Evolutionary conservation across 164 flowering plant genomes (phyloP), one percentile per base, ranked within the genome.

Genomic region (Liriodendron chinense): DNA sequence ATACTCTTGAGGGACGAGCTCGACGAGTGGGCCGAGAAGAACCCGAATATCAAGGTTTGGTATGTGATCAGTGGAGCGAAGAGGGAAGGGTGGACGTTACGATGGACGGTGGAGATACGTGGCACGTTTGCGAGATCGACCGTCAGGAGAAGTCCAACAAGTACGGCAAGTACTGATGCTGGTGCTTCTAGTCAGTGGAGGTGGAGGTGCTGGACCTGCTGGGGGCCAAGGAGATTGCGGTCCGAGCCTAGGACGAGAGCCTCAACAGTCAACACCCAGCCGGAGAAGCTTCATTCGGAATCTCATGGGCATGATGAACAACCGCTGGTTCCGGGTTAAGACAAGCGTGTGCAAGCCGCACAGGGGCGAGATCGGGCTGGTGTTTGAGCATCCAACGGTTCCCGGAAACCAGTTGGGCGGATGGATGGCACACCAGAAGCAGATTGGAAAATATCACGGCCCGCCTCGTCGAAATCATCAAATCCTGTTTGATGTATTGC

Each of bases 151-250:
- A 86, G 84, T 89, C 94, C 8, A 96, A 73, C 90, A 90, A 85
- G 78, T 94, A 86, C 64, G 94, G 97, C 2, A 94, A 86, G 73
- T 91, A 85, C 80, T 96, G 98, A 97, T 96, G 99, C 83, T 96
- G 99, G 99, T 94, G 99, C 76, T 96, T 96, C 87, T 96, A 98
- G 99, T 89, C 90, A 0, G 78, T 96, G 14, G 97, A 94, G 76
- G 95, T 92, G 48, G 97, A 94, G 79, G 97, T 92, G 9, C 79
- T 94, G 5, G 88, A 89, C 80, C 81, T 96, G 8, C 85, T 96
- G 9, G 87, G 88, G 1, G 87, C 94, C 82, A 94, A n/a, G n/a
- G n/a, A n/a, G n/a, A n/a, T n/a, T n/a, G n/a, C n/a, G n/a, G n/a
- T n/a, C n/a, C n/a, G n/a, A n/a, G n/a, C n/a, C n/a, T n/a, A n/a